Evolutionary conservation across 1,284 basidiomycete species (phyloP).

Genomic region (Xerocomus alliaceus): DNA sequence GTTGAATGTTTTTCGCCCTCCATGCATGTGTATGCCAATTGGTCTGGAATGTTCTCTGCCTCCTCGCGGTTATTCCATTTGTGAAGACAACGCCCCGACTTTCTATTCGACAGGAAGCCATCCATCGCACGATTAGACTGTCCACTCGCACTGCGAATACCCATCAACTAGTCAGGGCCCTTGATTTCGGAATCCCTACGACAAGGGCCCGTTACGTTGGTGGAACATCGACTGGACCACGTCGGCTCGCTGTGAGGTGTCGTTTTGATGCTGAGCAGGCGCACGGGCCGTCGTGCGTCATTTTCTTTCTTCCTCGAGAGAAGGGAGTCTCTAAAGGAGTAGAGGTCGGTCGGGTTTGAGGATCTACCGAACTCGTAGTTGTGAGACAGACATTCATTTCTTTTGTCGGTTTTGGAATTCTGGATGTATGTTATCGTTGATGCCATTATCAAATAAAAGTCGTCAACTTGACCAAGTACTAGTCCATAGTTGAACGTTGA

Average conservation of each 20-base stretch:
- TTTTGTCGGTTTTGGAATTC: conserved; percentile 19
- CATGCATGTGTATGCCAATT: no score
- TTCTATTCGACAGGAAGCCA: no score
- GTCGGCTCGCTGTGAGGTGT: conserved; percentile 47
- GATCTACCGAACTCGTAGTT: conserved; percentile 58
- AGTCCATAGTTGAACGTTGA: background rate
- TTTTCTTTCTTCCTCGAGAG: no score
- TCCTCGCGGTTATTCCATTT: no score
- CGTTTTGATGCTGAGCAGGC: conserved; percentile 57
- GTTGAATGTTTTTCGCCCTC: no score
- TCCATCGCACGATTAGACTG: background rate
- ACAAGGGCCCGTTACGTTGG: conserved; percentile 62
- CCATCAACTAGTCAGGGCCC: conserved; percentile 66
- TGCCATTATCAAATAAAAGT: no score
- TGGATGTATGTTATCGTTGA: background rate
- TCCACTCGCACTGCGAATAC: no score
- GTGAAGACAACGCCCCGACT: no score
- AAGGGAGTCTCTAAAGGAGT: conserved; percentile 62
- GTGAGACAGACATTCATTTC: conserved; percentile 56
- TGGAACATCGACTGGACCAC: conserved; percentile 53
- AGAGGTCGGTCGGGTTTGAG: conserved; percentile 49
- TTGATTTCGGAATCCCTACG: conserved; percentile 39
- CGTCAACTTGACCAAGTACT: background rate
- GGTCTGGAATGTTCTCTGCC: no score
- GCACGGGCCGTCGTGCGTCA: conserved; percentile 44